Evolutionary conservation across 2,329 filamentous ascomycete species (phyloP), one percentile per base, ranked within the genome.

Genomic region (Helicocarpus griseus): DNA sequence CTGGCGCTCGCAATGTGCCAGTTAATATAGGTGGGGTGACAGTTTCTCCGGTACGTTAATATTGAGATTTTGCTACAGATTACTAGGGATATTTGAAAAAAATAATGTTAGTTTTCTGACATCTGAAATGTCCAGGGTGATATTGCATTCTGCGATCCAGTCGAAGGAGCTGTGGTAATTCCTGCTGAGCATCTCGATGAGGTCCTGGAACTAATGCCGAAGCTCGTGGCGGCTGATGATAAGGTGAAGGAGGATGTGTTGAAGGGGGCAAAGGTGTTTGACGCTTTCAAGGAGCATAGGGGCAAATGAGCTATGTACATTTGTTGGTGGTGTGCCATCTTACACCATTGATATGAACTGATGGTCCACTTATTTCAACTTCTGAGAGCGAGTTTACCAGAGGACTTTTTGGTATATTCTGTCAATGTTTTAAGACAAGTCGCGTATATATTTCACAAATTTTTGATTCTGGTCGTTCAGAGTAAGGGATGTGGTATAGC

Each of bases 151-250:
- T 78, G 80, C 51, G 86, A 89, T 63, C 76, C 80, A 4, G 69
- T 72, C n/a, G 85, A 87, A 56, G 86, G 83, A 0, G 78, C 85
- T 1, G 84, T 87, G 11, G 75, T 80, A 26, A 84, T 89, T 52
- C 86, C 86, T 1, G 69, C 71, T 45, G 75, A 74, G 31, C 78
- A 80, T 59, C 63, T 88, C 8, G 72, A 75, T 9, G 74, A 77
- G 45, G 78, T 87, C 19, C 61, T 87, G 11, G 77, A 78, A 46
- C 61, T 87, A 57, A 71, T 85, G 57, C 81, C 82, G 5, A 68
- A 65, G 53, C 61, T 76, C 49, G 67, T 70, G 3, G 62, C 54
- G 53, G 79, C 80, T 36, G 82, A 85, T 63, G 76, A 79, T 47
- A 74, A 73, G 62, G 80, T 82, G n/a, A 82, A 79, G 64, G 73